These are phyloP conservation scores for Verticillium tricorpus DNA, from an alignment of 2,329 filamentous ascomycete species.

Conservation along the genomic window DNA sequence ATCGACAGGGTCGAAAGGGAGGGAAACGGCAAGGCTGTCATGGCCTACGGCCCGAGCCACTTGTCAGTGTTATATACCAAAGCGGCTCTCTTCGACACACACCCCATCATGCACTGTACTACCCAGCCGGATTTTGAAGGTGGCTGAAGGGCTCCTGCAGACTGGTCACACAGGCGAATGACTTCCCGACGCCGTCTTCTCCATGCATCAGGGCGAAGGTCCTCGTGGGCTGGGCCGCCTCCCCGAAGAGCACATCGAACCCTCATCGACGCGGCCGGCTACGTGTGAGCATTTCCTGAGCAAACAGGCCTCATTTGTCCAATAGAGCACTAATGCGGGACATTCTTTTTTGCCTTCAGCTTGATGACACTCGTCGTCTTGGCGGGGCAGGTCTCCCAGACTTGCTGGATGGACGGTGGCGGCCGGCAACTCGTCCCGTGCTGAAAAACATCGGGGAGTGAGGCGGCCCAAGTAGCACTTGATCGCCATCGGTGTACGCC, in stretches of 20 bases:
- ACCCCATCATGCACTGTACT: neutral
- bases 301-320: neutral
- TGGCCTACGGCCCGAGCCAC: neutral
- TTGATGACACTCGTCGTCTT: neutral
- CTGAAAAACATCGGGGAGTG: neutral
- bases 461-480: neutral
- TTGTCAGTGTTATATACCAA: neutral
- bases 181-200: neutral
- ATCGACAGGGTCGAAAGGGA: neutral
- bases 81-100: neutral
- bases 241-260: neutral
- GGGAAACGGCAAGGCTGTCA: neutral
- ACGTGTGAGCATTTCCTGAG: neutral
- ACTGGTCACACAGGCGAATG: neutral
- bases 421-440: neutral
- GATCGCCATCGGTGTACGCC: neutral
- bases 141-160: neutral
- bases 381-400: neutral
- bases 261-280: neutral
- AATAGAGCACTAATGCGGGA: neutral
- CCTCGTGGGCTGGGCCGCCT: neutral
- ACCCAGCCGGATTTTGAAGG: neutral
- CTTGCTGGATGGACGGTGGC: neutral
- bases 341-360: neutral
- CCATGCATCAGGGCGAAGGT: neutral